Evolutionary conservation across 352 stramenopile species (phyloP).

Genomic region (Globisporangium orthogonon): DNA sequence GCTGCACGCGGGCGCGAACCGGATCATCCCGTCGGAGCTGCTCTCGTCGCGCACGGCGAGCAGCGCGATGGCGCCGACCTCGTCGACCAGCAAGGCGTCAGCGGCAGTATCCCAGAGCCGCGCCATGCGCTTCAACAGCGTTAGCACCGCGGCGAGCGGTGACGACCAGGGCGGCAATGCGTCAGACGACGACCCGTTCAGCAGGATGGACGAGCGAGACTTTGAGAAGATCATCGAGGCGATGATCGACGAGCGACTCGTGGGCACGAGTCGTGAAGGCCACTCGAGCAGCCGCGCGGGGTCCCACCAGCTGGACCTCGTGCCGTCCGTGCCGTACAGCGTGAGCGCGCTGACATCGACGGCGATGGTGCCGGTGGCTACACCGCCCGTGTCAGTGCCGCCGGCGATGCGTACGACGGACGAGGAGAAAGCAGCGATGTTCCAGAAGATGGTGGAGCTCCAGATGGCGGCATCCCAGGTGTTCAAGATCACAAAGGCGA

Average conservation of each 20-base stretch:
- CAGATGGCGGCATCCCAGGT: constrained; percentile 31
- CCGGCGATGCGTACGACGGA: not conserved
- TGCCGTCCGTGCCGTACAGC: not conserved
- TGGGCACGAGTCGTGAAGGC: not conserved
- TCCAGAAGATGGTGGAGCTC: constrained; percentile 32
- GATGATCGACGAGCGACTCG: constrained; percentile 13
- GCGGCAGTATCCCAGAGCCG: too few species aligned
- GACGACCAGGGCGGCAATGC: constrained; percentile 1
- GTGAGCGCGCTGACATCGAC: not conserved
- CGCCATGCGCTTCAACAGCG: not conserved
- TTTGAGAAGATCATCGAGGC: constrained; percentile 15
- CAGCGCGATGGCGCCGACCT: not conserved
- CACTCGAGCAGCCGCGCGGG: not conserved
- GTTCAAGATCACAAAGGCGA: constrained; percentile 35
- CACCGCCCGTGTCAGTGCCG: not conserved
- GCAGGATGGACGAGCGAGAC: constrained; percentile 9
- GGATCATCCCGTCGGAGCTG: not conserved
- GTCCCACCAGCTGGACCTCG: constrained; percentile 6
- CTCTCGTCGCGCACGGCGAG: not conserved
- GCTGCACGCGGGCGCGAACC: constrained; percentile 2
- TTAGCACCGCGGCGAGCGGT: not conserved
- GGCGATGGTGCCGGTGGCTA: not conserved
- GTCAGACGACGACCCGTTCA: constrained; percentile 7
- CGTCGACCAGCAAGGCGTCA: not conserved
- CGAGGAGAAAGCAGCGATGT: constrained; percentile 11